Conservation (phyloP, 164 flowering plant species). For the Aristolochia contorta region DNA sequence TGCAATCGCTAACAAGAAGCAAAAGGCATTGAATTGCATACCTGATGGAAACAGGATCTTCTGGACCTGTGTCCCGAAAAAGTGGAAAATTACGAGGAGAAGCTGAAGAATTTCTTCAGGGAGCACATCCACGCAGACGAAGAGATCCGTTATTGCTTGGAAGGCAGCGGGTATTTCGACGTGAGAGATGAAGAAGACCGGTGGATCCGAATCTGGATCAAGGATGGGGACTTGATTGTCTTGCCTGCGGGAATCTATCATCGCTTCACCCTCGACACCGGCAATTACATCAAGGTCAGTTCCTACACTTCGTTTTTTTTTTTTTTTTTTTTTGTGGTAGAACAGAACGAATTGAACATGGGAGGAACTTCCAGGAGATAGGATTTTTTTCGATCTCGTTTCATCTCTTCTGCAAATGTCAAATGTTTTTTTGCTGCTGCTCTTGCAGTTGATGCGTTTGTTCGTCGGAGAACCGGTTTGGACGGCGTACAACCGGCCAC, state of each 20-base stretch:
- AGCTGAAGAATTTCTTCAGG: conserved; percentile 76
- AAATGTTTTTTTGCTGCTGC: background rate
- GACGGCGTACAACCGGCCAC: conserved; percentile 81
- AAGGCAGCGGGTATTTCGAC: conserved; percentile 90
- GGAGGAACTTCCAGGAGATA: background rate
- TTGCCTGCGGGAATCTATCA: conserved; percentile 95
- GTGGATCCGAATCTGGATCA: conserved; percentile 86
- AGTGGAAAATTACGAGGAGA: conserved; percentile 70
- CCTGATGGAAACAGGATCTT: conserved; percentile 43
- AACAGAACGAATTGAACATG: no score
- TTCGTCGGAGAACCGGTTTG: conserved; percentile 91
- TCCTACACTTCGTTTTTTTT: background rate
- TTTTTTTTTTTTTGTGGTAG: background rate
- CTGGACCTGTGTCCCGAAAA: conserved; percentile 84
- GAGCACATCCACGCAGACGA: conserved; percentile 91
- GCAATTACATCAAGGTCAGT: conserved; percentile 68
- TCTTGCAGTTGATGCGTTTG: conserved; percentile 74
- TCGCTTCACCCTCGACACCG: conserved; percentile 79
- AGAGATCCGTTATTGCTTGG: conserved; percentile 87
- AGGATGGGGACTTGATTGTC: conserved; percentile 76
- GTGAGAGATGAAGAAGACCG: conserved; percentile 77
- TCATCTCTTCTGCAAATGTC: background rate
- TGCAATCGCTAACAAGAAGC: background rate
- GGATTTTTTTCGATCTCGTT: background rate
- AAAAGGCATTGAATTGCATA: background rate